Evolutionary conservation across 2,329 filamentous ascomycete species (phyloP).

Genomic region (Phialophora macrospora): DNA sequence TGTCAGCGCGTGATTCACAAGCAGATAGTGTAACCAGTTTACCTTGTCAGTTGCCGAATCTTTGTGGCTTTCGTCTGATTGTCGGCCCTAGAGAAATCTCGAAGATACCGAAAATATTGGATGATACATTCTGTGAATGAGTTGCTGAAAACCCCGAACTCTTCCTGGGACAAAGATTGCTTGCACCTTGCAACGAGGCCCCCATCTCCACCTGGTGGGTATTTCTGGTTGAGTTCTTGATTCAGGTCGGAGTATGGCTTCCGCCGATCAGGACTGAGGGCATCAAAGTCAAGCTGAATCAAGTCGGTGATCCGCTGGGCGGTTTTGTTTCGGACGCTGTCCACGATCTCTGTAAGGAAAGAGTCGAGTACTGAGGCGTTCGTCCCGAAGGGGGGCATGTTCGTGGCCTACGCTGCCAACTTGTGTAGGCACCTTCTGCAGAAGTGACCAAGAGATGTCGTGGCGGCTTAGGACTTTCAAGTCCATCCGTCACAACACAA

Average conservation of each 20-base stretch:
- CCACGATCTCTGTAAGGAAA: slow-evolving; percentile 36
- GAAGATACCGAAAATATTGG: slow-evolving; percentile 39
- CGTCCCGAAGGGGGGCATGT: slow-evolving; percentile 27
- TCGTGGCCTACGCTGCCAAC: not conserved
- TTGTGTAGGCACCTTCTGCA: not conserved
- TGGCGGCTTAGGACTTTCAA: not conserved
- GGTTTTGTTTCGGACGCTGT: slow-evolving; percentile 31
- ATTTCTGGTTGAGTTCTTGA: slow-evolving; percentile 33
- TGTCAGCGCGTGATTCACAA: slow-evolving; percentile 2
- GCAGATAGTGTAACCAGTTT: slow-evolving; percentile 5
- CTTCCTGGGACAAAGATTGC: slow-evolving; percentile 31
- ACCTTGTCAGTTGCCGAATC: slow-evolving; percentile 38
- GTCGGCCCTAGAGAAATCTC: slow-evolving; percentile 36
- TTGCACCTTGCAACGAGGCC: slow-evolving; percentile 34
- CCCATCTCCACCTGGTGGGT: slow-evolving; percentile 34
- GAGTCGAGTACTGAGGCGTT: slow-evolving; percentile 30
- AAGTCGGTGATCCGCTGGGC: slow-evolving; percentile 37
- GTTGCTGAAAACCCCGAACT: slow-evolving; percentile 36
- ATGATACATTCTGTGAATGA: slow-evolving; percentile 37
- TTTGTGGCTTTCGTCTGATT: slow-evolving; percentile 37
- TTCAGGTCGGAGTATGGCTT: slow-evolving; percentile 38
- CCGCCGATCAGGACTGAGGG: slow-evolving; percentile 32
- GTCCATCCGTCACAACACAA: not conserved
- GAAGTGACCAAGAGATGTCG: not conserved
- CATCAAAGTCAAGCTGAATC: slow-evolving; percentile 38